Evolutionary conservation across 495 filamentous ascomycete genomes (phyloP).

Genomic region (Hypoxylon lienhwacheense): DNA sequence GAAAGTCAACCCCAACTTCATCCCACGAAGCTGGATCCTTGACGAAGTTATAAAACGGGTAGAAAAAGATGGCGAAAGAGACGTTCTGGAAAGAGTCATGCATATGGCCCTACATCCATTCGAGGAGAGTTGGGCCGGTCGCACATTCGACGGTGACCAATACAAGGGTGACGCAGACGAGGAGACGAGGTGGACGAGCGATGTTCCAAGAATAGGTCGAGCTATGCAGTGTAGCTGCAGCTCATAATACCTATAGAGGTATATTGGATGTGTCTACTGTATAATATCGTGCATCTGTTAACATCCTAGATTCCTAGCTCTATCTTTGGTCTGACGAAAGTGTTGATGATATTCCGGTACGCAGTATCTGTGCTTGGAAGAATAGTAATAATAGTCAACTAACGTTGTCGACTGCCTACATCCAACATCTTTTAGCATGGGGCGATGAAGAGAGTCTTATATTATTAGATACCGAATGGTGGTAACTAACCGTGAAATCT

Average conservation of each 20-base stretch:
- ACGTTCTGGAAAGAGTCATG: slow-evolving; percentile 74
- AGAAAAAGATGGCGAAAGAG: slow-evolving; percentile 79
- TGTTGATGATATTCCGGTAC: too few species aligned
- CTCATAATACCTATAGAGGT: slow-evolving; percentile 43
- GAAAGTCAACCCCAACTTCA: slow-evolving; percentile 84
- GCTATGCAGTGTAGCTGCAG: slow-evolving; percentile 91
- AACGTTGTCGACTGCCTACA: too few species aligned
- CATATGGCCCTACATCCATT: slow-evolving; percentile 81
- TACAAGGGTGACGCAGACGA: slow-evolving; percentile 64
- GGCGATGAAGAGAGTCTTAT: too few species aligned
- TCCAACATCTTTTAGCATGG: too few species aligned
- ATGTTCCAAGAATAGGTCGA: slow-evolving; percentile 75
- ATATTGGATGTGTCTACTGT: too few species aligned
- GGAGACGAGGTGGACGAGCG: slow-evolving; percentile 81
- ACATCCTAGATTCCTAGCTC: too few species aligned
- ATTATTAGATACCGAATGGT: too few species aligned
- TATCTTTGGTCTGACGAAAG: too few species aligned
- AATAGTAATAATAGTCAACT: too few species aligned
- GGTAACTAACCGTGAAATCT: too few species aligned
- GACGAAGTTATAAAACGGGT: slow-evolving; percentile 90
- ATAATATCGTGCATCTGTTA: too few species aligned
- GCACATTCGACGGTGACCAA: slow-evolving; percentile 39
- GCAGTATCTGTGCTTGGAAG: too few species aligned
- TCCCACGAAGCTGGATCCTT: slow-evolving; percentile 86
- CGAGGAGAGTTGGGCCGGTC: slow-evolving; percentile 70